Conservation (phyloP, 2,329 filamentous ascomycete species). For the Xylariomycetidae sp. region DNA sequence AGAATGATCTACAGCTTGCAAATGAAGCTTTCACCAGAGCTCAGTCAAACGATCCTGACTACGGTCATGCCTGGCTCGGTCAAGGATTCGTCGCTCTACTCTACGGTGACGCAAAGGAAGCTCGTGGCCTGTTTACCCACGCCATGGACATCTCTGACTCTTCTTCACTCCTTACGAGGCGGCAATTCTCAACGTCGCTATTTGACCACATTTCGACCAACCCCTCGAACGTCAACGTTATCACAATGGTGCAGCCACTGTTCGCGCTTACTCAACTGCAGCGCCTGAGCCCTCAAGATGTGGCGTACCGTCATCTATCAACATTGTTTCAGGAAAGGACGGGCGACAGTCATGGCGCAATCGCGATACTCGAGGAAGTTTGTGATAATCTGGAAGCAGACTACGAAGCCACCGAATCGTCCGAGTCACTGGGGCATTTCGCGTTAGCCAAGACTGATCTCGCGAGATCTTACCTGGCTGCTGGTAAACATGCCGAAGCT, state of each 20-base stretch:
- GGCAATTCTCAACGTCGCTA: constrained; percentile 71
- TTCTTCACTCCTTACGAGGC: constrained; percentile 64
- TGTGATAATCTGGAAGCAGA: constrained; percentile 68
- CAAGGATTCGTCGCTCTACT: constrained; percentile 81
- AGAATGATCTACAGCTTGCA: constrained; percentile 78
- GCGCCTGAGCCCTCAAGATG: constrained; percentile 62
- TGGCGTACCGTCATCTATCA: constrained; percentile 69
- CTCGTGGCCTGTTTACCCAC: constrained; percentile 81
- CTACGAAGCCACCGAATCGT: constrained; percentile 78
- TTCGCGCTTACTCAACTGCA: constrained; percentile 82
- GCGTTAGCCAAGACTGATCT: constrained; percentile 82
- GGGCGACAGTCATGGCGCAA: constrained; percentile 59
- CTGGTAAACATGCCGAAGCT: constrained; percentile 58
- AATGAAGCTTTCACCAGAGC: constrained; percentile 85
- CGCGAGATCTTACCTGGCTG: constrained; percentile 73
- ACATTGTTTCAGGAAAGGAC: constrained; percentile 79
- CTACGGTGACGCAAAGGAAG: constrained; percentile 68
- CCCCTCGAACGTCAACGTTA: constrained; percentile 43
- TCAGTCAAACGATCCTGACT: constrained; percentile 92
- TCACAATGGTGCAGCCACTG: constrained; percentile 72
- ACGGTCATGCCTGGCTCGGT: constrained; percentile 87
- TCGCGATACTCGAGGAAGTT: constrained; percentile 57
- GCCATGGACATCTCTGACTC: constrained; percentile 88
- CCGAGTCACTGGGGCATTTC: constrained; percentile 66
- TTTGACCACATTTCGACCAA: constrained; percentile 74